A percentile compares a stretch with the other conserved stretches of the same genome.
These are phyloP conservation scores for Priceomyces fermenticarens DNA, from an alignment of 805 yeast species.

Conservation along the genomic window DNA sequence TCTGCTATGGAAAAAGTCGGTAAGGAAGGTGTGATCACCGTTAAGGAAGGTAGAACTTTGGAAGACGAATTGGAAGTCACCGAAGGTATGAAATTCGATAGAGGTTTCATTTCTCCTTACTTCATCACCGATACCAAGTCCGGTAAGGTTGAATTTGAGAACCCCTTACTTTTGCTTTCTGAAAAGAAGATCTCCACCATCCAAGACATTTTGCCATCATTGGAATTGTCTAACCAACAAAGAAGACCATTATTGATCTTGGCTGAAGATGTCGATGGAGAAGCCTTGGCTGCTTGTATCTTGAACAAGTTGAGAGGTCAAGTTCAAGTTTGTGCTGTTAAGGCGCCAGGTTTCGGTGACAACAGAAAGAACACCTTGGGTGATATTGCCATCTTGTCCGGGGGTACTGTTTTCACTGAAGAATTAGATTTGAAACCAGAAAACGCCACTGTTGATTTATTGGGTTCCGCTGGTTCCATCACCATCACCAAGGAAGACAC, in stretches of 20 bases:
- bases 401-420: constrained; percentile 89
- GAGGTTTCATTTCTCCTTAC: constrained; percentile 96
- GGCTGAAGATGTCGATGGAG: constrained; percentile 97
- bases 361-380: constrained; percentile 95
- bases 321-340: constrained; percentile 95
- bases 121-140: constrained; percentile 90
- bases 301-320: constrained; percentile 97
- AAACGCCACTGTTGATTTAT: constrained; percentile 81
- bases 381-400: constrained; percentile 91
- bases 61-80: constrained; percentile 94
- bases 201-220: constrained; percentile 88
- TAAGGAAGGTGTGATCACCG: constrained; percentile 97
- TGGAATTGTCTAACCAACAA: constrained; percentile 87
- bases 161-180: constrained; percentile 78
- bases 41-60: constrained; percentile 94
- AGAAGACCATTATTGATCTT: constrained; percentile 91
- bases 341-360: constrained; percentile 99
- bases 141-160: constrained; percentile 93
- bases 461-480: constrained; percentile 89
- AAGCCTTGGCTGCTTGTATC: constrained; percentile 97
- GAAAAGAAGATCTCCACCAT: constrained; percentile 91
- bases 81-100: constrained; percentile 98
- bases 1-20: constrained; percentile 98
- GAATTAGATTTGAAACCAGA: constrained; percentile 95
- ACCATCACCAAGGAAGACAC: constrained; percentile 96